Conservation (phyloP, 768 basidiomycete species). For the Cyclocybe aegerita region DNA sequence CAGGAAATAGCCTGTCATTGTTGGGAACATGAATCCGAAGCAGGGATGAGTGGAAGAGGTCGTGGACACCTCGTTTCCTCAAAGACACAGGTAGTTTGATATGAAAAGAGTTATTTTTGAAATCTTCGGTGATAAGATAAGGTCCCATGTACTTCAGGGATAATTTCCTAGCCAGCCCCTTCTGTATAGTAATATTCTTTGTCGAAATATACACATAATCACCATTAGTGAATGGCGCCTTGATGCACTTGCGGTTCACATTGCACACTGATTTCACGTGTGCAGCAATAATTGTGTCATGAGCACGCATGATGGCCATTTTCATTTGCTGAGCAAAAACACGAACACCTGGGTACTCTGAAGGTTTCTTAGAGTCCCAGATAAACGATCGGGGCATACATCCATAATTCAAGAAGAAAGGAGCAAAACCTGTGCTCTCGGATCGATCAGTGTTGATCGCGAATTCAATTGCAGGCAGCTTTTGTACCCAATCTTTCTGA, state of each 20-base stretch:
- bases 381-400: constrained; percentile 1
- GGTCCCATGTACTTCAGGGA: constrained; percentile 31
- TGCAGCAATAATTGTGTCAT: constrained; percentile 33
- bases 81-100: constrained; percentile 24
- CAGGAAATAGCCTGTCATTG: constrained; percentile 24
- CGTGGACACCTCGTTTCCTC: constrained; percentile 23
- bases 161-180: constrained; percentile 24
- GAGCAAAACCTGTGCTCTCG: constrained; percentile 18
- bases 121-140: constrained; percentile 14
- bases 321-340: constrained; percentile 11
- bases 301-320: constrained; percentile 23
- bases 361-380: not conserved
- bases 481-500: constrained; percentile 24
- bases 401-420: constrained; percentile 9
- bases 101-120: constrained; percentile 11
- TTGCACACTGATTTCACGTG: constrained; percentile 25
- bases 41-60: constrained; percentile 29
- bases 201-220: constrained; percentile 32
- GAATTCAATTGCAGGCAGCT: constrained; percentile 17
- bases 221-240: constrained; percentile 19
- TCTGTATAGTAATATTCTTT: constrained; percentile 28
- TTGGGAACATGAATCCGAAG: constrained; percentile 30
- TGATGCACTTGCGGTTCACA: constrained; percentile 21
- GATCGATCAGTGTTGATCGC: constrained; percentile 25
- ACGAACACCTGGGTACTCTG: constrained; percentile 10